phyloP scores from a whole-genome alignment of 2,329 filamentous ascomycete genomes.

The Furcasterigmium furcatum region DNA sequence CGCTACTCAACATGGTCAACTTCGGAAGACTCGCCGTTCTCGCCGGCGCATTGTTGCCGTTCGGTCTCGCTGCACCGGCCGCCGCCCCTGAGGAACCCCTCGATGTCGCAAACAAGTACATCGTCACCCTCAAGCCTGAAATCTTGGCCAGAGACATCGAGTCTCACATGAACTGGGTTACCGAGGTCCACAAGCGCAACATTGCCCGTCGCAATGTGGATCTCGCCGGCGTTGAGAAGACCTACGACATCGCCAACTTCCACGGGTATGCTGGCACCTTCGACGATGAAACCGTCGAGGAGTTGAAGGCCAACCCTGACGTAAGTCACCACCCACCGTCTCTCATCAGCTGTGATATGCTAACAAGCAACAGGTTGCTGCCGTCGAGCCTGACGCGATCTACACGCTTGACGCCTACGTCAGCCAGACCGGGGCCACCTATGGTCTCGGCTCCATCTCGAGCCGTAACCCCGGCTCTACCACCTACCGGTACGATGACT shows the following conservation, averaged over 20 bases:
- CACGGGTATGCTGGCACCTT: conserved; percentile 40
- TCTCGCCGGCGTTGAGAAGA: conserved; percentile 20
- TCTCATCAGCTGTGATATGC: not conserved
- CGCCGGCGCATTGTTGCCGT: conserved; percentile 1
- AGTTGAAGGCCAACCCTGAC: conserved; percentile 32
- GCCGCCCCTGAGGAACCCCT: not conserved
- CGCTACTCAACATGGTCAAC: conserved; percentile 3
- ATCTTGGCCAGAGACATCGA: conserved; percentile 20
- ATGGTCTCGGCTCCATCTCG: conserved; percentile 44
- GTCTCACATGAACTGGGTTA: conserved; percentile 23
- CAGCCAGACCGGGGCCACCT: conserved; percentile 31
- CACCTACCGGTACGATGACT: conserved; percentile 27
- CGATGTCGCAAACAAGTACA: conserved; percentile 29
- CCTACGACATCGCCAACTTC: conserved; percentile 21
- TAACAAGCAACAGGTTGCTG: conserved; percentile 11
- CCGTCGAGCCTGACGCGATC: conserved; percentile 6
- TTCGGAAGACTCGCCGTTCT: conserved; percentile 3
- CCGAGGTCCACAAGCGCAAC: conserved; percentile 25
- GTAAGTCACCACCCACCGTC: conserved; percentile 27
- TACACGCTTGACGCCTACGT: conserved; percentile 7
- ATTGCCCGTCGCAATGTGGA: conserved; percentile 26
- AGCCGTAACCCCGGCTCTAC: conserved; percentile 13
- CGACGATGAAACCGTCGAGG: conserved; percentile 32
- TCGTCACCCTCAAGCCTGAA: conserved; percentile 39
- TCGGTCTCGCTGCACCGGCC: not conserved